Conservation (phyloP, 768 basidiomycete genomes). For the Naematelia aurantialba region DNA sequence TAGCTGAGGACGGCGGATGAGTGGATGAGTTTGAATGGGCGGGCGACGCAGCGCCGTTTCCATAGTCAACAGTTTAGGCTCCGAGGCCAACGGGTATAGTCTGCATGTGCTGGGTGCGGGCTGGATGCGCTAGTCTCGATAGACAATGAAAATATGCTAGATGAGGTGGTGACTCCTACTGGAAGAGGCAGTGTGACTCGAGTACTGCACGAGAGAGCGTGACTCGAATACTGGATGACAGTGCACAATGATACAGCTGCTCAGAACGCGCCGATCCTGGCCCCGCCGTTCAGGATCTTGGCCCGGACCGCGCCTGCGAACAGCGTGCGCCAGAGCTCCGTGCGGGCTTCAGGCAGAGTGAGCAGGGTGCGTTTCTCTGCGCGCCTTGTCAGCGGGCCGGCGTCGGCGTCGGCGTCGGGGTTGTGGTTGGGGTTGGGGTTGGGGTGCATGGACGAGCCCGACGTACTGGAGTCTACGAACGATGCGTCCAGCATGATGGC, state of each 20-base stretch:
- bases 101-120: too few relatives aligned
- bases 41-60: too few relatives aligned
- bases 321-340: conserved; percentile 47
- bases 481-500: conserved; percentile 35
- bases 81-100: too few relatives aligned
- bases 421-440: neutral
- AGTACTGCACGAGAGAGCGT: neutral
- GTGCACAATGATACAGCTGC: too few relatives aligned
- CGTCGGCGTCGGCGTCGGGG: neutral
- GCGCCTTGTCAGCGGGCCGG: neutral
- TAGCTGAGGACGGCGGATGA: too few relatives aligned
- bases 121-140: too few relatives aligned
- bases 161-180: too few relatives aligned
- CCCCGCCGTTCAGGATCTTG: conserved; percentile 31
- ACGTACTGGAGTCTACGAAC: conserved; percentile 41
- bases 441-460: neutral
- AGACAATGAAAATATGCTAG: too few relatives aligned
- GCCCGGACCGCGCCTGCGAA: conserved; percentile 36
- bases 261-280: conserved; percentile 43
- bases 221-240: too few relatives aligned
- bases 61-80: too few relatives aligned
- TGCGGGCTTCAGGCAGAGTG: conserved; percentile 43
- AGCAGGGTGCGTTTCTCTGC: conserved; percentile 47
- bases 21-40: too few relatives aligned
- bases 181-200: neutral